These are phyloP conservation scores for Metarhizium rileyi DNA, from an alignment of 2,329 filamentous ascomycete species.

Conservation along the genomic window DNA sequence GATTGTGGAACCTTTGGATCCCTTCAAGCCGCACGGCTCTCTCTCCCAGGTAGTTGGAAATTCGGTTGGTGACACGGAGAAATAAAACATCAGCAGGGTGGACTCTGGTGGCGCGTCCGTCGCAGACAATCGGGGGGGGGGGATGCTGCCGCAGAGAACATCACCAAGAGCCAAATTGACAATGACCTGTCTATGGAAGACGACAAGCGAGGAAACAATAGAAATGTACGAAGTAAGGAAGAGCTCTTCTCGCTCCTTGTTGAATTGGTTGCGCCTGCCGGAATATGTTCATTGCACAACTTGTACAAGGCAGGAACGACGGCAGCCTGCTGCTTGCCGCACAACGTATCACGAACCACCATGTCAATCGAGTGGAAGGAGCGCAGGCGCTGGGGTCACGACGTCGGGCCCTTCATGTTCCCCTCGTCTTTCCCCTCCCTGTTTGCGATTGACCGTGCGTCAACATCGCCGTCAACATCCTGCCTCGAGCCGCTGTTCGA, in stretches of 20 bases:
- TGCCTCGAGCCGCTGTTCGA: too few relatives aligned
- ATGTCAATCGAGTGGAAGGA: too few relatives aligned
- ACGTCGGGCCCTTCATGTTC: too few relatives aligned
- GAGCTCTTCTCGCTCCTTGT: not conserved
- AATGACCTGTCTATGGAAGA: not conserved
- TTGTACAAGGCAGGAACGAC: not conserved
- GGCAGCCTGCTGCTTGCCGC: not conserved
- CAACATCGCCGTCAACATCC: not conserved
- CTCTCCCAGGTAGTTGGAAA: not conserved
- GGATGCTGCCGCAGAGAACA: too few relatives aligned
- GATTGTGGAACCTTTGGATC: too few relatives aligned
- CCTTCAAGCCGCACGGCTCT: too few relatives aligned
- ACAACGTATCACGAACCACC: too few relatives aligned
- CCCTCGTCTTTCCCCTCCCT: too few relatives aligned
- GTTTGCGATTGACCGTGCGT: not conserved
- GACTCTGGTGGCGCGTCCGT: too few relatives aligned
- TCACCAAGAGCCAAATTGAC: not conserved
- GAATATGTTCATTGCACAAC: not conserved
- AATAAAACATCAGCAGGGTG: not conserved
- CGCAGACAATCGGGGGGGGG: not conserved
- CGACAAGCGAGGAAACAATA: not conserved
- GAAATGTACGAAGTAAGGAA: not conserved
- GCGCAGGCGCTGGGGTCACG: too few relatives aligned
- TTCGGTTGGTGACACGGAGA: not conserved
- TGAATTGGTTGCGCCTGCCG: not conserved